Conservation (phyloP, 1,139 yeast species). For the Kodamaea sp. region DNA sequence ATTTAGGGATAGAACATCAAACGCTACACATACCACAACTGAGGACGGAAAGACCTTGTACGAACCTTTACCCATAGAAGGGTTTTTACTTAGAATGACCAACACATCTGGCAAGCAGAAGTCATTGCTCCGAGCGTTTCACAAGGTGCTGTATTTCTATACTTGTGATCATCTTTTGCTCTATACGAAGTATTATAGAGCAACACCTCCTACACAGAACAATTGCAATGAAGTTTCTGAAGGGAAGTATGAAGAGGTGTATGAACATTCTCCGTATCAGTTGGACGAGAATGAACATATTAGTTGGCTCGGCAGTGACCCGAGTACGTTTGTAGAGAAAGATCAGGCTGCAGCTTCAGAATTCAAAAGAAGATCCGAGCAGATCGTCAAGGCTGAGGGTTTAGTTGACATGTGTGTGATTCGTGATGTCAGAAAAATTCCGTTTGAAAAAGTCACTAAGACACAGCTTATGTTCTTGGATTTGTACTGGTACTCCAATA, state of each 20-base stretch:
- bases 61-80: constrained; percentile 76
- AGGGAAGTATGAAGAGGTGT: constrained; percentile 21
- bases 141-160: constrained; percentile 61
- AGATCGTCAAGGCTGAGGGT: constrained; percentile 59
- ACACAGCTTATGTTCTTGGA: constrained; percentile 41
- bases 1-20: constrained; percentile 40
- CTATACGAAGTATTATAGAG: constrained; percentile 55
- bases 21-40: constrained; percentile 7
- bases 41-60: constrained; percentile 14
- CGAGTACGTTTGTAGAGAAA: constrained; percentile 43
- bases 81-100: constrained; percentile 64
- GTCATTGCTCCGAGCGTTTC: constrained; percentile 46
- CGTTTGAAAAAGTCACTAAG: constrained; percentile 25
- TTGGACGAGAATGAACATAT: constrained; percentile 51
- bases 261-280: constrained; percentile 53
- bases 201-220: constrained; percentile 62
- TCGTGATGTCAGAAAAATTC: constrained; percentile 31
- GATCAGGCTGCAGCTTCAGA: constrained; percentile 65
- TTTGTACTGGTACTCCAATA: constrained; percentile 45
- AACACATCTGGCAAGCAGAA: constrained; percentile 49
- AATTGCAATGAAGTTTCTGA: constrained; percentile 18
- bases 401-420: constrained; percentile 61
- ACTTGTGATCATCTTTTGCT: constrained; percentile 64
- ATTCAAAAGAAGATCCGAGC: constrained; percentile 59
- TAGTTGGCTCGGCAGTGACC: constrained; percentile 55